Conservation (phyloP, 345 rosid genomes). For the Hibiscus mutabilis region DNA sequence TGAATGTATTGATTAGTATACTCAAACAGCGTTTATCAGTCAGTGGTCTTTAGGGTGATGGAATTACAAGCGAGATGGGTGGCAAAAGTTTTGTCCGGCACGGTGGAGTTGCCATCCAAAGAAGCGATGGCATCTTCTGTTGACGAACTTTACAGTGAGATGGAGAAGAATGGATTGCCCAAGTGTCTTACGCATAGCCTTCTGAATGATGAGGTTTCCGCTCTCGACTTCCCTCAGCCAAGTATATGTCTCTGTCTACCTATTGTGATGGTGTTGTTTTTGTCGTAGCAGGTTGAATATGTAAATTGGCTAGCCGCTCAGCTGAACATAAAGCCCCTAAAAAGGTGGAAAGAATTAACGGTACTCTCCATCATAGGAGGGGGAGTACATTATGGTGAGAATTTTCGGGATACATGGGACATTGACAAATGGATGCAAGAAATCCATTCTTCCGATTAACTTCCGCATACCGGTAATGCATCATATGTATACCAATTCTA, state of each 20-base stretch:
- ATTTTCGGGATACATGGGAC: conserved; percentile 58
- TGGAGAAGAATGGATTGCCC: conserved; percentile 4
- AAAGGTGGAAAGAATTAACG: conserved; percentile 57
- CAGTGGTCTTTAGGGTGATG: neutral
- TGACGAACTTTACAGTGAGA: neutral
- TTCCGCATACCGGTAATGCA: no score
- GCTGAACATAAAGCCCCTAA: conserved; percentile 25
- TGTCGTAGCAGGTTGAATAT: conserved; percentile 41
- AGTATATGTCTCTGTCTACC: neutral
- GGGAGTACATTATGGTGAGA: conserved; percentile 19
- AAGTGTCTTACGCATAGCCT: conserved; percentile 4
- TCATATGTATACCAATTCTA: neutral
- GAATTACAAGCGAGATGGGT: conserved; percentile 11
- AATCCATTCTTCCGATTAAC: neutral
- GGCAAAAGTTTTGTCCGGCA: conserved; percentile 13
- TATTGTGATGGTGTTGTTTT: no score
- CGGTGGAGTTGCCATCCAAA: neutral
- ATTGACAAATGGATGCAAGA: conserved; percentile 27
- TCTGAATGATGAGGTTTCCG: neutral
- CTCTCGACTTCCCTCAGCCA: no score
- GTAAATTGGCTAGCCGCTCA: conserved; percentile 52
- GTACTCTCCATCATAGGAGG: conserved; percentile 4
- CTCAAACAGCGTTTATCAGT: neutral
- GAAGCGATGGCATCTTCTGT: neutral
- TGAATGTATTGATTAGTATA: no score